Percentiles rank a stretch among this genome's conserved stretches.
phyloP scores from a whole-genome alignment of 805 yeast species.

The Sugiyamaella chiloensis region DNA sequence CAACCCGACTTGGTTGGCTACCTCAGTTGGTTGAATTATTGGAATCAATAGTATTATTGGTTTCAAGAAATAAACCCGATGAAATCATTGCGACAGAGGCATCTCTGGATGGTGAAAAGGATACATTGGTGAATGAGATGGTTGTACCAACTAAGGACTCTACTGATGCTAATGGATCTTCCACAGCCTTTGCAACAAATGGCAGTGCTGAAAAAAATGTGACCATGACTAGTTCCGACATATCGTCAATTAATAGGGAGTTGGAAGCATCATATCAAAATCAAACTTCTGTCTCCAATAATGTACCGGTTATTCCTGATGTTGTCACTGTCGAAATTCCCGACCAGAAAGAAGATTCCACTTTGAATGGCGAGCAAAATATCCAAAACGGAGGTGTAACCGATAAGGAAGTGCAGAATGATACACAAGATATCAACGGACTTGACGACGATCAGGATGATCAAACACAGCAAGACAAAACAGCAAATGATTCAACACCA shows the following conservation, averaged over 20 bases:
- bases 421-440: neutral
- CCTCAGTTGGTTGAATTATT: slow-evolving; percentile 26
- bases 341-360: neutral
- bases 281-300: neutral
- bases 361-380: neutral
- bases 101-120: neutral
- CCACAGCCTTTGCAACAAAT: neutral
- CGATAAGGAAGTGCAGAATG: neutral
- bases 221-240: neutral
- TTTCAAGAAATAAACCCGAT: slow-evolving; percentile 2
- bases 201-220: neutral
- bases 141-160: neutral
- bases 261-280: neutral
- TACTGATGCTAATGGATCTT: neutral
- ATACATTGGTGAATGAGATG: neutral
- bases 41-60: slow-evolving; percentile 17
- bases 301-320: neutral
- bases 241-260: neutral
- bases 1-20: slow-evolving; percentile 25
- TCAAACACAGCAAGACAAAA: slow-evolving; percentile 31
- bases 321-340: neutral
- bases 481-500: slow-evolving; percentile 23
- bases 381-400: slow-evolving; percentile 4
- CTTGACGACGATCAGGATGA: slow-evolving; percentile 4
- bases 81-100: neutral